A percentile compares a stretch with the other conserved stretches of the same genome.
Evolutionary conservation across 2,329 filamentous ascomycete species (phyloP).

Genomic region (Scopulariopsis brevicaulis): DNA sequence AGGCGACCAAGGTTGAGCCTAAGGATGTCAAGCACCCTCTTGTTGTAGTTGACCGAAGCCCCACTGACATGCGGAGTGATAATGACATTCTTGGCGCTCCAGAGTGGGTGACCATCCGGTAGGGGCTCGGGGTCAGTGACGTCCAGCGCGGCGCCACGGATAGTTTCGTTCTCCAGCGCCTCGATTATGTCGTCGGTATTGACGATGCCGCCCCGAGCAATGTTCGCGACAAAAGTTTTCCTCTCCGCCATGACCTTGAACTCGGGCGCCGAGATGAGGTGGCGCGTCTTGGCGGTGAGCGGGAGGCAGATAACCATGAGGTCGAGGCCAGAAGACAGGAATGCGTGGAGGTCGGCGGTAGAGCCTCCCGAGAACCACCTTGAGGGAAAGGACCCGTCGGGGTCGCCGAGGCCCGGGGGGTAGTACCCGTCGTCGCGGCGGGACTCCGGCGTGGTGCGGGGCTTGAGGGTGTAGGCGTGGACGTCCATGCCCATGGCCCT

Average conservation of each 20-base stretch:
- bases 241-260: slow-evolving; percentile 31
- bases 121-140: slow-evolving; percentile 73
- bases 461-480: slow-evolving; percentile 62
- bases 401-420: slow-evolving; percentile 52
- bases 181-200: slow-evolving; percentile 45
- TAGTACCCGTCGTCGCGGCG: slow-evolving; percentile 54
- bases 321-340: slow-evolving; percentile 38
- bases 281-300: slow-evolving; percentile 32
- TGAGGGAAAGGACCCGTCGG: slow-evolving; percentile 32
- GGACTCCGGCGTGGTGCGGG: slow-evolving; percentile 55
- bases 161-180: slow-evolving; percentile 36
- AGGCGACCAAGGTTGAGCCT: slow-evolving; percentile 26
- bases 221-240: slow-evolving; percentile 57
- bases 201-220: slow-evolving; percentile 48
- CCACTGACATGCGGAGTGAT: slow-evolving; percentile 44
- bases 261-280: slow-evolving; percentile 39
- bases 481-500: slow-evolving; percentile 60
- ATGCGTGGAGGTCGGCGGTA: slow-evolving; percentile 32
- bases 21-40: slow-evolving; percentile 28
- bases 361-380: slow-evolving; percentile 37
- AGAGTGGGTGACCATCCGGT: slow-evolving; percentile 55
- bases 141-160: slow-evolving; percentile 60
- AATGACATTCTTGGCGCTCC: slow-evolving; percentile 57
- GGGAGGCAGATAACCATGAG: slow-evolving; percentile 40
- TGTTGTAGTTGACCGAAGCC: slow-evolving; percentile 24